Percentiles rank a stretch among this genome's conserved stretches.
Conservation (phyloP, 2,329 filamentous ascomycete species). For the Pseudogymnoascus verrucosus region DNA sequence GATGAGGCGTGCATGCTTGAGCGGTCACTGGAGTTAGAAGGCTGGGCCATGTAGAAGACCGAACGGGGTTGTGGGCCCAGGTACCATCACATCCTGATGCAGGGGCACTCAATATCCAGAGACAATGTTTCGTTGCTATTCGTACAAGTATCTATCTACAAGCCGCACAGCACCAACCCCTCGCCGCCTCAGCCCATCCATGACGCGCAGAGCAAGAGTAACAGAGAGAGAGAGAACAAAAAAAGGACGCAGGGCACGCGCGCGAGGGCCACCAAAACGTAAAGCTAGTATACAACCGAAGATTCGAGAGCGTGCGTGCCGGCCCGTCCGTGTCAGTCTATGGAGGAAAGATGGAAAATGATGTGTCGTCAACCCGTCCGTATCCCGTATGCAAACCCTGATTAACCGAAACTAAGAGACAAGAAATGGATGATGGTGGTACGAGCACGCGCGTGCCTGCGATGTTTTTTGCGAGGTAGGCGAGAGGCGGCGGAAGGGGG, state of each 20-base stretch:
- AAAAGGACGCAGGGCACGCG: neutral
- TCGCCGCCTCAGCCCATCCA: neutral
- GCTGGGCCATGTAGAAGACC: neutral
- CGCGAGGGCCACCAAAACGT: neutral
- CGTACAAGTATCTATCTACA: constrained; percentile 9
- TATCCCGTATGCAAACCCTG: neutral
- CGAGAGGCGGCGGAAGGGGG: neutral
- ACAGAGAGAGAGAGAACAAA: neutral
- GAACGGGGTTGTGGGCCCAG: neutral
- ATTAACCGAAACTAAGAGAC: constrained; percentile 4
- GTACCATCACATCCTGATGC: neutral
- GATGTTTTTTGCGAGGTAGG: neutral
- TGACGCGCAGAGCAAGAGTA: neutral
- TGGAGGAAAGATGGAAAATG: neutral
- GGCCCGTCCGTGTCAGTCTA: neutral
- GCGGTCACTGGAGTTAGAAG: neutral
- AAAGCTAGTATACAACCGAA: constrained; percentile 7
- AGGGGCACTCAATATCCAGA: neutral
- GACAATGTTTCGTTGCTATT: constrained; percentile 7
- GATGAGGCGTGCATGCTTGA: constrained; percentile 3
- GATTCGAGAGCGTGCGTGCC: neutral
- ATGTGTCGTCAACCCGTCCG: neutral
- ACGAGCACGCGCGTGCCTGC: neutral
- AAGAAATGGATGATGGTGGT: constrained; percentile 3
- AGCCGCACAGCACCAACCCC: neutral